Evolutionary conservation across 2,329 filamentous ascomycete species (phyloP).

Genomic region (Ophiostoma sp.): DNA sequence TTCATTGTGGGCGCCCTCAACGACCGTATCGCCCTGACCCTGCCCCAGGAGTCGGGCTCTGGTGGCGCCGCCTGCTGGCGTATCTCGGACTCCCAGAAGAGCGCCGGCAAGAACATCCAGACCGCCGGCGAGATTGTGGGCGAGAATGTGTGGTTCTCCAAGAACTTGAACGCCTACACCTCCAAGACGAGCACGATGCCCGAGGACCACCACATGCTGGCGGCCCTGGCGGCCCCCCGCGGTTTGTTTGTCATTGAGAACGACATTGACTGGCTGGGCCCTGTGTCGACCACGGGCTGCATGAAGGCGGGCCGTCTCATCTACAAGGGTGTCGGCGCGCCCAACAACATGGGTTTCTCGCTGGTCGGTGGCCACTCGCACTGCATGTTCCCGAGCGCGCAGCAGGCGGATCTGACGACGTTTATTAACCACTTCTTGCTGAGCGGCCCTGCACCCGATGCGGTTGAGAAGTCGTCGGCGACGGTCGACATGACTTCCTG

Average conservation of each 20-base stretch:
- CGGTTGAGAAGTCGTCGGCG: constrained; percentile 43
- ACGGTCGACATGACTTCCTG: constrained; percentile 43
- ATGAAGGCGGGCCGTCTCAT: constrained; percentile 57
- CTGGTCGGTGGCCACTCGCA: constrained; percentile 56
- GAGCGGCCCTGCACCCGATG: constrained; percentile 37
- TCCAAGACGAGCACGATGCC: constrained; percentile 49
- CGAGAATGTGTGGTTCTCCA: constrained; percentile 65
- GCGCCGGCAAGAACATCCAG: constrained; percentile 58
- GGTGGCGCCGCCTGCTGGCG: constrained; percentile 64
- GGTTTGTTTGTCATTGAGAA: constrained; percentile 59
- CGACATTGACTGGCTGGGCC: constrained; percentile 60
- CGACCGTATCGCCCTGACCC: constrained; percentile 58
- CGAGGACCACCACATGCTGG: constrained; percentile 60
- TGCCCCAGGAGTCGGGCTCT: constrained; percentile 63
- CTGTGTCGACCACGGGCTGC: constrained; percentile 56
- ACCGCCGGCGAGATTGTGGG: constrained; percentile 44
- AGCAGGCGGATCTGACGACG: constrained; percentile 52
- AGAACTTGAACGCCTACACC: constrained; percentile 54
- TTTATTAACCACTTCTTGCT: constrained; percentile 59
- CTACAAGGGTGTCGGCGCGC: constrained; percentile 55
- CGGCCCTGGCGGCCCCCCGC: constrained; percentile 56
- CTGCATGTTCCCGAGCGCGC: constrained; percentile 55
- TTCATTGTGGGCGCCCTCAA: constrained; percentile 62
- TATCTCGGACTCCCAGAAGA: constrained; percentile 51
- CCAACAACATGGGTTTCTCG: constrained; percentile 59